Evolutionary conservation across 371 early-diverging fungal genomes (phyloP).

Genomic region (Lichtheimia hyalospora): DNA sequence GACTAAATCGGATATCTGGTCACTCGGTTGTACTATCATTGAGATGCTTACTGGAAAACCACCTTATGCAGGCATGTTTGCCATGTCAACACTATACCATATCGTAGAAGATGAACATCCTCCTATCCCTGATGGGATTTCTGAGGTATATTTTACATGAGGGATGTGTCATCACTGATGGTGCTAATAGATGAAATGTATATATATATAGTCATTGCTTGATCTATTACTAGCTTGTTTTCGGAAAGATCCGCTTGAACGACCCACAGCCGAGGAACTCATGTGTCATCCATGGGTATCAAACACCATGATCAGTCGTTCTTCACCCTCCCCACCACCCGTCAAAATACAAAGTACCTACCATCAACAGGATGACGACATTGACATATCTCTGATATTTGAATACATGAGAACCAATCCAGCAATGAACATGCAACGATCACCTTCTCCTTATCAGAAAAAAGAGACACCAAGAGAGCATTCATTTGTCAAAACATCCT

Average conservation of each 20-base stretch:
- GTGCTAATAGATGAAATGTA: background rate
- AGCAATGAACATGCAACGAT: slow-evolving; percentile 8
- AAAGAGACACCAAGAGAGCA: slow-evolving; percentile 10
- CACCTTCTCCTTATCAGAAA: slow-evolving; percentile 7
- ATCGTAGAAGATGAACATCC: slow-evolving; percentile 87
- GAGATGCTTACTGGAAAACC: slow-evolving; percentile 88
- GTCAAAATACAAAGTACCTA: background rate
- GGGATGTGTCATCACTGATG: background rate
- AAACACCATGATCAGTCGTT: background rate
- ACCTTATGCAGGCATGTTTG: slow-evolving; percentile 77
- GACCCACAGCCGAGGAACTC: slow-evolving; percentile 67
- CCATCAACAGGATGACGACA: slow-evolving; percentile 8
- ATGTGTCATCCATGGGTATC: slow-evolving; percentile 70
- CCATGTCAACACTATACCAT: slow-evolving; percentile 85
- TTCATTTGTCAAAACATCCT: slow-evolving; percentile 26
- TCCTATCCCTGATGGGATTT: slow-evolving; percentile 78
- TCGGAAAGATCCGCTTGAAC: slow-evolving; percentile 65
- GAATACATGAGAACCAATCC: slow-evolving; percentile 9
- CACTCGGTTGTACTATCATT: slow-evolving; percentile 82
- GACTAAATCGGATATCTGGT: slow-evolving; percentile 88
- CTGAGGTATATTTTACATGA: slow-evolving; percentile 36
- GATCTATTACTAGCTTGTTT: slow-evolving; percentile 77
- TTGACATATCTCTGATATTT: slow-evolving; percentile 11
- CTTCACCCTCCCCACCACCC: background rate
- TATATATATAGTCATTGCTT: slow-evolving; percentile 46